Conservation (phyloP, 805 yeast genomes). For the Kuraishia molischiana region DNA sequence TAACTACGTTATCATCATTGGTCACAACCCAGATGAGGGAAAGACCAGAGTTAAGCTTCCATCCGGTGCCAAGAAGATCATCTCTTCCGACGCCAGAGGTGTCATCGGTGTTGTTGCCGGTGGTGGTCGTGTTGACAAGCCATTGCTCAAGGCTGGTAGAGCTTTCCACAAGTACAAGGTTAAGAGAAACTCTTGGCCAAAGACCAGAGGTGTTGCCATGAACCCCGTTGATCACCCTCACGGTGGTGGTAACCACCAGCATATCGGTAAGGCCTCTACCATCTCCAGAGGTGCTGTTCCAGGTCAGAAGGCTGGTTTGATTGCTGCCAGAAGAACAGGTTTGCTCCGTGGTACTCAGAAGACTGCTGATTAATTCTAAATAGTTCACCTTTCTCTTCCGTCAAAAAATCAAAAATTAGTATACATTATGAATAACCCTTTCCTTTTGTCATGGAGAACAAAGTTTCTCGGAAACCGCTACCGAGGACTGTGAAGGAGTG, state of each 20-base stretch:
- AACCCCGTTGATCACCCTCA: slow-evolving; percentile 99
- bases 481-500: too few species aligned
- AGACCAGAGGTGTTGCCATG: slow-evolving; percentile 99
- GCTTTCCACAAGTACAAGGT: slow-evolving; percentile 99
- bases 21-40: slow-evolving; percentile 98
- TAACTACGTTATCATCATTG: slow-evolving; percentile 97
- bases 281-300: slow-evolving; percentile 99
- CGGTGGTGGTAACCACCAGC: slow-evolving; percentile 99
- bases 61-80: slow-evolving; percentile 96
- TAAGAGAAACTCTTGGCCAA: slow-evolving; percentile 99
- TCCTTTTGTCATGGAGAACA: too few species aligned
- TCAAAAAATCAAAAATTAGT: too few species aligned
- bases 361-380: slow-evolving; percentile 15
- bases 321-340: slow-evolving; percentile 99
- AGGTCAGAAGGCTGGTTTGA: slow-evolving; percentile 99
- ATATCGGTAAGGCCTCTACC: slow-evolving; percentile 99
- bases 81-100: slow-evolving; percentile 97
- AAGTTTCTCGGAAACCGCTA: too few species aligned
- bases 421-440: too few species aligned
- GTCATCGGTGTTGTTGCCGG: slow-evolving; percentile 99
- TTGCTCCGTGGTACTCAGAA: slow-evolving; percentile 98
- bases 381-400: too few species aligned
- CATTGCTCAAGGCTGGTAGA: slow-evolving; percentile 99
- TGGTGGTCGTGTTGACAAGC: slow-evolving; percentile 99
- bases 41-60: slow-evolving; percentile 99